Evolutionary conservation across 2,329 filamentous ascomycete species (phyloP).

Genomic region (Alternaria triticina): DNA sequence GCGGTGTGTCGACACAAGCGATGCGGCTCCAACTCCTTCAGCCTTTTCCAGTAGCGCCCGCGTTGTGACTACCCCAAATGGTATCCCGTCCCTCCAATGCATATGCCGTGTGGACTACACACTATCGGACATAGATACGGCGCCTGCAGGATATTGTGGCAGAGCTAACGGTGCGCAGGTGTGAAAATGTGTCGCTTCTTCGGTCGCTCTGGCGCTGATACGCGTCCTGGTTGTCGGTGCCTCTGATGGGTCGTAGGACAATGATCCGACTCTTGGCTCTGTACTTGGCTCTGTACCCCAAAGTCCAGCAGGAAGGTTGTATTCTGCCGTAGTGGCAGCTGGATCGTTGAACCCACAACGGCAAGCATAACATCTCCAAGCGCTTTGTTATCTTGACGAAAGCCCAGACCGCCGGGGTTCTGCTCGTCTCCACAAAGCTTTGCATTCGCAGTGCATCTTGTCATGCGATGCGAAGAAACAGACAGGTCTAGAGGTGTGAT

Average conservation of each 20-base stretch:
- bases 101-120: slow-evolving; percentile 30
- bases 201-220: slow-evolving; percentile 74
- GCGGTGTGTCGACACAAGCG: slow-evolving; percentile 14
- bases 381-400: slow-evolving; percentile 69
- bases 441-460: slow-evolving; percentile 70
- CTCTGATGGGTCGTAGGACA: slow-evolving; percentile 70
- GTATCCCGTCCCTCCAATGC: slow-evolving; percentile 55
- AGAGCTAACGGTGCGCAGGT: slow-evolving; percentile 59
- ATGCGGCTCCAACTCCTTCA: slow-evolving; percentile 48
- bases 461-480: slow-evolving; percentile 63
- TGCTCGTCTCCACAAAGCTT: slow-evolving; percentile 70
- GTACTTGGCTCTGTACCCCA: slow-evolving; percentile 60
- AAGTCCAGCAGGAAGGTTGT: slow-evolving; percentile 77
- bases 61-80: slow-evolving; percentile 57
- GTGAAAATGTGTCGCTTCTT: slow-evolving; percentile 67
- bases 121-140: slow-evolving; percentile 62
- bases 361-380: slow-evolving; percentile 77
- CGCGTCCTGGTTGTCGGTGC: slow-evolving; percentile 71
- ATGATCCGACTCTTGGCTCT: slow-evolving; percentile 76
- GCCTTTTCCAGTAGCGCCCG: slow-evolving; percentile 59
- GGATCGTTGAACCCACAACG: slow-evolving; percentile 84
- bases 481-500: not conserved
- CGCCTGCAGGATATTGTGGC: slow-evolving; percentile 61
- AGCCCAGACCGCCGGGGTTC: slow-evolving; percentile 73
- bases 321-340: slow-evolving; percentile 82